These are phyloP conservation scores for Neonectria sp. DNA, from an alignment of 2,329 filamentous ascomycete species.

Conservation along the genomic window DNA sequence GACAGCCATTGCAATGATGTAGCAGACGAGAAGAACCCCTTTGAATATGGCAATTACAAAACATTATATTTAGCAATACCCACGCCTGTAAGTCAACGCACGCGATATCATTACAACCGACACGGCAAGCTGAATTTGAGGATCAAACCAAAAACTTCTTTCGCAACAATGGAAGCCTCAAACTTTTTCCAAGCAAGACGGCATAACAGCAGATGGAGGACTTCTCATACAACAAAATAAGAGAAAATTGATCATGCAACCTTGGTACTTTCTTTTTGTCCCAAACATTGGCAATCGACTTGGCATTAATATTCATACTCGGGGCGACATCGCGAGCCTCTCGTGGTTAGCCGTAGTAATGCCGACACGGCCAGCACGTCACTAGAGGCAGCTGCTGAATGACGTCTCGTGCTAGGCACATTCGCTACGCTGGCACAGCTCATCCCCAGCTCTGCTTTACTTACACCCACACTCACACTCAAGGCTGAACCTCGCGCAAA, in stretches of 20 bases:
- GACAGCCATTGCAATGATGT: background rate
- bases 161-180: background rate
- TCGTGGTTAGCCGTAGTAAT: conserved; percentile 44
- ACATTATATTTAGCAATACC: background rate
- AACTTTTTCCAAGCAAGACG: background rate
- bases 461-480: background rate
- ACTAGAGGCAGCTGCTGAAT: conserved; percentile 47
- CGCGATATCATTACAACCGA: background rate
- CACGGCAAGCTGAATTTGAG: no score
- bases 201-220: background rate
- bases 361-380: conserved; percentile 35
- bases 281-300: background rate
- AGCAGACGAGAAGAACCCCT: background rate
- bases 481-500: background rate
- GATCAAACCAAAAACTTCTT: background rate
- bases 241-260: no score
- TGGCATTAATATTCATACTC: background rate
- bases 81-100: background rate
- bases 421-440: conserved; percentile 3
- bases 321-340: background rate
- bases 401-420: conserved; percentile 43
- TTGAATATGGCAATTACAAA: background rate
- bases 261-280: no score
- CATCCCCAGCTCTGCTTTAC: conserved; percentile 25
- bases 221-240: background rate